Base-by-base conservation (phyloP, 495 filamentous ascomycete genomes). In the Neurospora discreta region DNA sequence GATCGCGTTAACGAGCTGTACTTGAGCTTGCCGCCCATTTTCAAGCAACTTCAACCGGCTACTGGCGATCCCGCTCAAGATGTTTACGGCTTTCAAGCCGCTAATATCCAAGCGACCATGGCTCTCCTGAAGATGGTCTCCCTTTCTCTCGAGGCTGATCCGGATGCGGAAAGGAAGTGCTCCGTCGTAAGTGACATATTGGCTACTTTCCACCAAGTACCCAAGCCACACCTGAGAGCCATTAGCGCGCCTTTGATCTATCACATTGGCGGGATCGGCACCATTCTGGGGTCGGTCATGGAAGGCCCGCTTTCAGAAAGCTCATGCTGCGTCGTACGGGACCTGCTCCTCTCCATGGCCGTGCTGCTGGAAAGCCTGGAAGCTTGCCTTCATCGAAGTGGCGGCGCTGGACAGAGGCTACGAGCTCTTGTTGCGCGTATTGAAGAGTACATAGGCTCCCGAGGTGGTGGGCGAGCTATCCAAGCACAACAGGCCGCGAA, bases 241-340 rank as follows among this genome's bases (percentile, higher is more conserved):
- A 86, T 87, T 70, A 84, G 81, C 73, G 82, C 83, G n/a, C 85
- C 85, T 58, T 75, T 86, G 39, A 77, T 86, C 13, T 81, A 86
- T 71, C 85, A 87, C 73, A 79, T 87, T 9, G 84, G 79, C 15
- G 83, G 84, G 30, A 84, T 87, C 42, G 85, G 84, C 23, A 80
- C 79, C 18, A 85, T 87, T 70, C 79, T 87, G 20, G 81, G 80
- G 13, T 85, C 83, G 8, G 82, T 84, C 65, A 82, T 86, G 76
- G 83, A 86, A 74, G 84, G 83, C 5, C 82, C 78, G 41, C 70
- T 87, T 39, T 84, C 81, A 15, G 84, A 87, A 75, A 76, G 76
- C 69, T 82, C 81, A 8, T 86, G 85, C 72, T 73, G 77, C 23
- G 80, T 80, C 69, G 80, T 85, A 20, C 80, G 84, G 44, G 80